These are phyloP conservation scores for Neoconidiobolus thromboides DNA, from an alignment of 371 early-diverging fungal species.

Conservation along the genomic window DNA sequence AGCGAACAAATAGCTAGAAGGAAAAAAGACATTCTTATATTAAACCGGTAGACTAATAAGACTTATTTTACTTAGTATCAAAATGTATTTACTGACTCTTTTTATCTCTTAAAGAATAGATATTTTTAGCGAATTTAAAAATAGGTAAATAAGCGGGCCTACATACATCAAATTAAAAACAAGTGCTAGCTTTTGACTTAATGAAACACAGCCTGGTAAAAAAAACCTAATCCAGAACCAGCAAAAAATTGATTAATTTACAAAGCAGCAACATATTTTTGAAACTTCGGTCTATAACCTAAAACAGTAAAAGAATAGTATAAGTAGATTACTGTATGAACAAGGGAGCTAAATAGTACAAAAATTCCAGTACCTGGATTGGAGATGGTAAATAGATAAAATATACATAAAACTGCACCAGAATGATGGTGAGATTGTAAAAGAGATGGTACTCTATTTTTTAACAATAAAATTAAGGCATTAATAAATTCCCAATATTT, in stretches of 20 bases:
- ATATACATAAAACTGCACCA: slow-evolving; percentile 65
- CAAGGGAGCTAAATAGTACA: slow-evolving; percentile 71
- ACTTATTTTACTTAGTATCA: too few species aligned
- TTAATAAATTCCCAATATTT: slow-evolving; percentile 79
- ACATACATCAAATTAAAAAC: slow-evolving; percentile 48
- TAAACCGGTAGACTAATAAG: too few species aligned
- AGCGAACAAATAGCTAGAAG: too few species aligned
- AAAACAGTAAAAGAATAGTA: slow-evolving; percentile 65
- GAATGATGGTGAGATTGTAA: slow-evolving; percentile 81
- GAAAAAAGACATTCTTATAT: too few species aligned
- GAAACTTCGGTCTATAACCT: slow-evolving; percentile 60
- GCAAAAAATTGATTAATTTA: slow-evolving; percentile 78
- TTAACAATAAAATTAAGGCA: slow-evolving; percentile 62
- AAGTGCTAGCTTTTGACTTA: slow-evolving; percentile 42
- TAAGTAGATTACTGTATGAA: slow-evolving; percentile 80
- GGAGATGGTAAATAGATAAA: slow-evolving; percentile 47
- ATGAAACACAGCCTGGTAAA: slow-evolving; percentile 42
- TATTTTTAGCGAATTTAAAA: slow-evolving; percentile 41
- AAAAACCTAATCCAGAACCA: slow-evolving; percentile 44
- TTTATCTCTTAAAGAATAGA: too few species aligned
- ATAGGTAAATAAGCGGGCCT: slow-evolving; percentile 57
- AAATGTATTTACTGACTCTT: too few species aligned
- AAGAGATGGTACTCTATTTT: slow-evolving; percentile 38
- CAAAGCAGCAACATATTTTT: slow-evolving; percentile 62
- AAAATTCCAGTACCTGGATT: slow-evolving; percentile 70